Base-by-base conservation (phyloP, 2,329 filamentous ascomycete genomes). In the Clathrospora elynae region DNA sequence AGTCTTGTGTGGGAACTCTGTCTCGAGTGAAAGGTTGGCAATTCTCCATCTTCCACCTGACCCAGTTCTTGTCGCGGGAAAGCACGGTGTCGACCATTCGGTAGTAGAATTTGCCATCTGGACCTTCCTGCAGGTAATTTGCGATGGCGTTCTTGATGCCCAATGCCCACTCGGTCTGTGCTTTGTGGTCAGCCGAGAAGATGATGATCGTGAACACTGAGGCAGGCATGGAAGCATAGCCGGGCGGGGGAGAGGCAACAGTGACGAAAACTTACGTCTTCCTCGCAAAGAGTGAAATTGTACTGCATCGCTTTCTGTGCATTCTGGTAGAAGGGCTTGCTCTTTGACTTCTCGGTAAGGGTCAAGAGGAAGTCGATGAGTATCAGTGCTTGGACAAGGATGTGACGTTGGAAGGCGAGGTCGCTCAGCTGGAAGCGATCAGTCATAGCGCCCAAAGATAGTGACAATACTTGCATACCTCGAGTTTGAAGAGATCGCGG, bases 21-120 rank as follows among this genome's bases (percentile, higher is more conserved):
- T 87, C 82, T 46, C 83, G 81, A 63, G 91, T 85, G 62, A 99
- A 97, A 5, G 86, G 82, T 16, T 90, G 89, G 67, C 93, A 99
- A 55, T 86, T 89, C 67, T 96, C 90, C 47, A 92, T 86, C 73
- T 99, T 99, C 93, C 93, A 99, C 51, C 90, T 86, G 30, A 95
- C 90, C 95, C 95, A 99, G 66, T 97, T 96, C 75, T 96, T 97
- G 71, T 99, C 93, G 51, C 93, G 82, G 16, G 90, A 89, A 19
- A 99, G 81, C 20, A 99, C 92, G 9, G 91, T 97, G 68, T 97
- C 92, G 20, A 99, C 90, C 83, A 97, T 95, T 25, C 93, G 86
- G 71, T 90, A 87, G 71, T 97, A 99, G 71, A 95, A 95, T 52
- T 89, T 88, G 19, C 93, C 93, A 62, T 95, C 91, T 28, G 78